Conservation (phyloP, 1,284 basidiomycete genomes). For the Phylloboletellus chloephorus region DNA sequence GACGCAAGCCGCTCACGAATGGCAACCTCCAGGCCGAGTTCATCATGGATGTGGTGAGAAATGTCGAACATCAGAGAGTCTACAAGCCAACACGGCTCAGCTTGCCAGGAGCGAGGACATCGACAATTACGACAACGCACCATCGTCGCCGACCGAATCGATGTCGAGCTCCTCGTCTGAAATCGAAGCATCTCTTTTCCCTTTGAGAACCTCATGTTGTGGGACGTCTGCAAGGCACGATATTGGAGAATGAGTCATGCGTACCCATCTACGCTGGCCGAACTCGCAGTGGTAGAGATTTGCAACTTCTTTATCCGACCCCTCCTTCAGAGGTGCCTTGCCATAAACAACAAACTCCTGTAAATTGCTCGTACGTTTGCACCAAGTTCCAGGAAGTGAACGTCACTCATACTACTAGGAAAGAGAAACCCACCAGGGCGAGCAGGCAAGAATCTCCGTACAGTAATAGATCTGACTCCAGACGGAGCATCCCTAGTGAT, state of each 20-base stretch:
- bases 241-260: slow-evolving; percentile 22
- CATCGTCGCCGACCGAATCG: slow-evolving; percentile 13
- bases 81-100: slow-evolving; percentile 6
- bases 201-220: slow-evolving; percentile 13
- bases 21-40: slow-evolving; percentile 62
- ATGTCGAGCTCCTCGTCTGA: slow-evolving; percentile 14
- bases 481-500: no score
- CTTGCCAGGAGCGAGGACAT: not conserved
- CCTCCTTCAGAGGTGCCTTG: slow-evolving; percentile 5
- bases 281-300: not conserved
- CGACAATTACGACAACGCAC: slow-evolving; percentile 14
- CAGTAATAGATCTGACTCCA: no score
- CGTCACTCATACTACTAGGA: no score
- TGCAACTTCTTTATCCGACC: no score
- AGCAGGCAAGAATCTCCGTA: no score
- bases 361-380: no score
- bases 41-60: slow-evolving; percentile 33
- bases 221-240: slow-evolving; percentile 14
- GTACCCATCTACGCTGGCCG: slow-evolving; percentile 19
- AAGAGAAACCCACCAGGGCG: no score
- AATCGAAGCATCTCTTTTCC: slow-evolving; percentile 4
- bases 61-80: slow-evolving; percentile 18
- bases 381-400: no score
- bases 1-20: slow-evolving; percentile 51
- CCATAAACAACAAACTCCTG: no score